Conservation (phyloP, 768 basidiomycete genomes). For the Jaapia argillacea region DNA sequence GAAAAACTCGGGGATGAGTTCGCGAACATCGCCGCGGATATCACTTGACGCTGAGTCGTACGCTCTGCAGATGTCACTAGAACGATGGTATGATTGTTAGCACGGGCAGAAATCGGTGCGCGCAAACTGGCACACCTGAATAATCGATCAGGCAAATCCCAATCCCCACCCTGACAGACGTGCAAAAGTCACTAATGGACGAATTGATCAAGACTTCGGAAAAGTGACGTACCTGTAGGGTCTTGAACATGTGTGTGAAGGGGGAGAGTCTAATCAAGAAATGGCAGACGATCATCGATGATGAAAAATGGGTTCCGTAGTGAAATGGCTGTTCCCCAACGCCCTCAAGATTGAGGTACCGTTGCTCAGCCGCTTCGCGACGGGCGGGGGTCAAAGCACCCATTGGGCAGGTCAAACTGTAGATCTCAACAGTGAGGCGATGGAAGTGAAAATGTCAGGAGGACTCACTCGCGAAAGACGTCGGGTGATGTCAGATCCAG, state of each 20-base stretch:
- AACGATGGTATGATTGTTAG: no score
- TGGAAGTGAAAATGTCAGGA: background rate
- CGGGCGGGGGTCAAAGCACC: slow-evolving; percentile 75
- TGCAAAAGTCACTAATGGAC: background rate
- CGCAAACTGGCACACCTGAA: slow-evolving; percentile 69
- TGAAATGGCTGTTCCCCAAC: slow-evolving; percentile 86
- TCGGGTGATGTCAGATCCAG: slow-evolving; percentile 54
- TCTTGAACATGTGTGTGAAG: slow-evolving; percentile 93
- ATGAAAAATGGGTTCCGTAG: slow-evolving; percentile 92
- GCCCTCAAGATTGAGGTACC: slow-evolving; percentile 67
- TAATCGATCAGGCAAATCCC: slow-evolving; percentile 85
- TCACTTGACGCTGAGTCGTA: slow-evolving; percentile 82
- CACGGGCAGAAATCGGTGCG: no score
- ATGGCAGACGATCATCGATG: slow-evolving; percentile 95
- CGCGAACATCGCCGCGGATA: slow-evolving; percentile 85
- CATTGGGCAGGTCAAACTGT: slow-evolving; percentile 80
- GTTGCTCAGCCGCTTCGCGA: slow-evolving; percentile 61
- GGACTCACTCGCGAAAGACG: slow-evolving; percentile 64
- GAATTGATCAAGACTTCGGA: background rate
- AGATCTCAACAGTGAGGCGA: background rate
- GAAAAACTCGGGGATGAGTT: slow-evolving; percentile 86
- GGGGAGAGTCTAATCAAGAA: slow-evolving; percentile 86
- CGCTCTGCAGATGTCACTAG: slow-evolving; percentile 67
- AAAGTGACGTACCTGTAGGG: slow-evolving; percentile 40
- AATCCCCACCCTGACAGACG: slow-evolving; percentile 72